Evolutionary conservation across 2,329 filamentous ascomycete species (phyloP), one percentile per base, ranked within the genome.

Genomic region (Tolypocladium pustulatum): DNA sequence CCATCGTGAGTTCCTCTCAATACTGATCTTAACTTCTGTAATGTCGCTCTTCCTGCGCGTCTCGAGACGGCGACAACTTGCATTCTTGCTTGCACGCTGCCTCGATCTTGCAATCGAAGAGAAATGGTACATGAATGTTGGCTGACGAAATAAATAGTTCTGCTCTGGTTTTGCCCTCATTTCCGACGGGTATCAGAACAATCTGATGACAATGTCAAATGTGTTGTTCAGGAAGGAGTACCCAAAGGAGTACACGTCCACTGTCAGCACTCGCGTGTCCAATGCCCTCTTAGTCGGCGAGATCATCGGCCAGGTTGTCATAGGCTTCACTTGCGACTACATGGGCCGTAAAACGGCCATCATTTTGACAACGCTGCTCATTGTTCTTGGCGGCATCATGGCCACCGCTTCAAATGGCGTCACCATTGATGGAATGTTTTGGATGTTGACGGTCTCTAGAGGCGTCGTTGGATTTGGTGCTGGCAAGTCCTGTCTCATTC

Each of bases 361-460:
- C 41, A 68, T 79, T 37, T 62, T 72, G 7, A 79, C 78, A 0
- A 79, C 78, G 0, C 56, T 75, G 4, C 73, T 78, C 68, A 77
- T 80, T 53, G 75, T 79, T 15, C 54, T 79, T 34, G 76, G 77
- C 12, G 75, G 62, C 12, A 77, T 80, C 32, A 61, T 80, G 22
- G 76, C 78, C 1, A 77, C 75, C 10, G 78, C 77, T 1, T 71
- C 76, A 1, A 68, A 76, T 58, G 78, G 78, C 12, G 62, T 68
- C 6, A 80, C 77, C 2, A 72, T 76, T 37, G 60, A 75, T 22
- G 76, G 75, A 59, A 80, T 81, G 76, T 77, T 79, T 58, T 80
- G 78, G 77, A 80, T 80, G 73, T 69, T 81, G 70, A 78, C 75
- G 0, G 67, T 81, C 22, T 72, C 77, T 6, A 72, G 79, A 49